A percentile compares a stretch with the other conserved stretches of the same genome.
phyloP scores from a whole-genome alignment of 345 rosid genomes.

The Pistacia integerrima region DNA sequence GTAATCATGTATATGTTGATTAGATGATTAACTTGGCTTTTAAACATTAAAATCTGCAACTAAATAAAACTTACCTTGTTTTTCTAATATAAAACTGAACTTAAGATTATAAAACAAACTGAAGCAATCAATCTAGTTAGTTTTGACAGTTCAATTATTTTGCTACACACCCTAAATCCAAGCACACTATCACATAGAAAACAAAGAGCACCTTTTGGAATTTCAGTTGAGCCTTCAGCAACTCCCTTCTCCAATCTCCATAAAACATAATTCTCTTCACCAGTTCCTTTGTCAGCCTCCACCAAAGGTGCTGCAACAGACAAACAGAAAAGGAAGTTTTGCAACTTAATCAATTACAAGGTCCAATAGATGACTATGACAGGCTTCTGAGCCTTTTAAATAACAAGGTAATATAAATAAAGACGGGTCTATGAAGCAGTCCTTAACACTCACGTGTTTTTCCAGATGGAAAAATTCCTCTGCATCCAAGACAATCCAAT shows the following conservation, averaged over 20 bases:
- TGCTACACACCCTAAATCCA: background rate
- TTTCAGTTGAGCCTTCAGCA: conserved; percentile 89
- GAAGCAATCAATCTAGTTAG: background rate
- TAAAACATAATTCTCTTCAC: conserved; percentile 60
- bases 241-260: conserved; percentile 87
- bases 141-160: background rate
- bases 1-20: background rate
- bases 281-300: conserved; percentile 76
- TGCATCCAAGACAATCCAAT: conserved; percentile 72
- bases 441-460: conserved; percentile 52
- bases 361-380: background rate
- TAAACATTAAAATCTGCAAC: background rate
- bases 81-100: background rate
- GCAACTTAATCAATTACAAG: conserved; percentile 14
- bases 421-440: background rate
- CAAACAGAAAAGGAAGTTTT: background rate
- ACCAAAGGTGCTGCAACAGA: conserved; percentile 75
- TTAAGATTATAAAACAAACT: background rate
- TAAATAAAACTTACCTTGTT: background rate
- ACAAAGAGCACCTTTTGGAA: conserved; percentile 66
- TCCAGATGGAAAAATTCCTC: conserved; percentile 69
- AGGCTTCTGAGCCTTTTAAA: background rate
- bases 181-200: background rate
- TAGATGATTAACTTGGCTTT: background rate
- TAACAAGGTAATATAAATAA: background rate